Conservation (phyloP, 2,329 filamentous ascomycete species). For the Aspergillus quadricinctus region DNA sequence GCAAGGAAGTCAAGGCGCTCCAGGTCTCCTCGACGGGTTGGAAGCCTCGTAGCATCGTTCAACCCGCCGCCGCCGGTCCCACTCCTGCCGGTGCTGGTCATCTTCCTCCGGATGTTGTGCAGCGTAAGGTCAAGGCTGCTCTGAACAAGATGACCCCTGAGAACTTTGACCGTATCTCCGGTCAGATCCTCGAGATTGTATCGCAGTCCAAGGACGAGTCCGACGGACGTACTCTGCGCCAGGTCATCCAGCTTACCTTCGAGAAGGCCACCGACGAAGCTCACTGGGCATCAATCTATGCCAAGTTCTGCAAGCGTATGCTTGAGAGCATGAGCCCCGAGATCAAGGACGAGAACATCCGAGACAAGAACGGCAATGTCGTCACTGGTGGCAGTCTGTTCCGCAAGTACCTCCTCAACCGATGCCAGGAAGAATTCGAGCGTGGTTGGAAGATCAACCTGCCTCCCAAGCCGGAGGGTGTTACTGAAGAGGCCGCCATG, state of each 20-base stretch:
- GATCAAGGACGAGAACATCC: conserved; percentile 91
- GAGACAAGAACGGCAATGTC: conserved; percentile 81
- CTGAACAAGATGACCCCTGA: conserved; percentile 99
- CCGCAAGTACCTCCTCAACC: conserved; percentile 97
- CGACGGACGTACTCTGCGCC: conserved; percentile 88
- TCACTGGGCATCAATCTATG: conserved; percentile 98
- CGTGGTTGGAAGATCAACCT: conserved; percentile 92
- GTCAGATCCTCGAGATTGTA: conserved; percentile 88
- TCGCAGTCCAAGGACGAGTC: conserved; percentile 92
- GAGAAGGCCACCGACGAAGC: conserved; percentile 98
- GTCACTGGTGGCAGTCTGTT: conserved; percentile 92
- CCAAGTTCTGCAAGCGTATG: conserved; percentile 97
- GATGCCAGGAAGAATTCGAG: conserved; percentile 98
- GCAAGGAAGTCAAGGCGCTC: conserved; percentile 77
- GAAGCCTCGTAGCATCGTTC: conserved; percentile 74
- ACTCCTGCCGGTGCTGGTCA: conserved; percentile 52
- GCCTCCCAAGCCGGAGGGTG: conserved; percentile 70
- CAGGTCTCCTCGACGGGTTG: conserved; percentile 70
- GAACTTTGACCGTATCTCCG: conserved; percentile 94
- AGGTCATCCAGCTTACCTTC: conserved; percentile 98
- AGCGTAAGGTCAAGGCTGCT: conserved; percentile 96
- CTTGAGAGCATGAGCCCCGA: conserved; percentile 90
- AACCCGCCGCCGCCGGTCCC: conserved; percentile 41
- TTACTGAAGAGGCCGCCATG: conserved; percentile 68
- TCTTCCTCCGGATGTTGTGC: conserved; percentile 86